Conservation (phyloP, 1,139 yeast genomes). For the Lodderomyces margitis region DNA sequence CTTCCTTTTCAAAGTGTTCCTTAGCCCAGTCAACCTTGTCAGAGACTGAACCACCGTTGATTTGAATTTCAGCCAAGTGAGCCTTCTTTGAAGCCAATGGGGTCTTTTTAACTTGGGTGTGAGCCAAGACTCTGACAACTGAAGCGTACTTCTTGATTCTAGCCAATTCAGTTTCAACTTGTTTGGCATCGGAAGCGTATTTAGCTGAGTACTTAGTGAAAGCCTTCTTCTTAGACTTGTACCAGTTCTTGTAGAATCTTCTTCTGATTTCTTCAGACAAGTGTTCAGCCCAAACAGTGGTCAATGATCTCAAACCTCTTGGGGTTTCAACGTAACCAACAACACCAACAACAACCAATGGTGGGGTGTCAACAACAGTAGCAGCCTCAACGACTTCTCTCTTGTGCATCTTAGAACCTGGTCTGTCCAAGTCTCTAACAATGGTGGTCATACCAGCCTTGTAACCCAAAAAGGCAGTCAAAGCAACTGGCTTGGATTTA, state of each 20-base stretch:
- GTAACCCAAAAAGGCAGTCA: slow-evolving; percentile 99
- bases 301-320: slow-evolving; percentile 98
- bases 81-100: slow-evolving; percentile 99
- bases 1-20: slow-evolving; percentile 99
- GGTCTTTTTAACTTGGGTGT: slow-evolving; percentile 99
- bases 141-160: slow-evolving; percentile 98
- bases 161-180: slow-evolving; percentile 94
- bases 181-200: slow-evolving; percentile 90
- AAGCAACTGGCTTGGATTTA: slow-evolving; percentile 96
- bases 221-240: slow-evolving; percentile 99
- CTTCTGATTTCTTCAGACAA: slow-evolving; percentile 98
- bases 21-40: slow-evolving; percentile 99
- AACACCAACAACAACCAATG: slow-evolving; percentile 98
- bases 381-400: slow-evolving; percentile 99
- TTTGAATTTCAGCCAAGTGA: slow-evolving; percentile 98
- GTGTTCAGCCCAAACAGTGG: slow-evolving; percentile 99
- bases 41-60: slow-evolving; percentile 98
- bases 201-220: slow-evolving; percentile 99
- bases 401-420: slow-evolving; percentile 99
- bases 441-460: slow-evolving; percentile 99
- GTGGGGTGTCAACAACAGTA: slow-evolving; percentile 99
- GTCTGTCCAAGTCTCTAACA: slow-evolving; percentile 99
- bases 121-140: slow-evolving; percentile 98
- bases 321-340: slow-evolving; percentile 99
- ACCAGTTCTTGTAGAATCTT: slow-evolving; percentile 99